Evolutionary conservation across 495 filamentous ascomycete species (phyloP).

Genomic region (Talaromyces wortmannii): DNA sequence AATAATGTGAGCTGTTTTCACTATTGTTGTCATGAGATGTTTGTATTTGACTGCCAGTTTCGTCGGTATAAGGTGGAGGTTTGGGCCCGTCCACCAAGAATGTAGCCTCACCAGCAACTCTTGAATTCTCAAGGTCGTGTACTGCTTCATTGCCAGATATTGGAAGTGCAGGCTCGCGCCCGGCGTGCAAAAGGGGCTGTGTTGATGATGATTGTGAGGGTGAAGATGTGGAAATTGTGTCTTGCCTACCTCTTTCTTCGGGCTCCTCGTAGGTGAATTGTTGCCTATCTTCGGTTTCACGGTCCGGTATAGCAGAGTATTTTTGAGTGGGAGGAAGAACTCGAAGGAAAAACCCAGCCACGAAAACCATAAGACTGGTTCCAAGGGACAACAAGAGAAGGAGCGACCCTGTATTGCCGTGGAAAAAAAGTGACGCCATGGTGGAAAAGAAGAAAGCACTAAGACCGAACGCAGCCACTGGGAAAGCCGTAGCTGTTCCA

Average conservation of each 20-base stretch:
- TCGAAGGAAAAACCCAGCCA: conserved; percentile 74
- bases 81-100: conserved; percentile 69
- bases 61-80: conserved; percentile 30
- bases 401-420: conserved; percentile 73
- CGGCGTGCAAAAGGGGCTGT: background rate
- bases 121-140: conserved; percentile 16
- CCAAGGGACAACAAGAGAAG: conserved; percentile 73
- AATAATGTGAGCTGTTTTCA: conserved; percentile 50
- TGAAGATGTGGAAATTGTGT: conserved; percentile 21
- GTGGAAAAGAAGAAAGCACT: conserved; percentile 95
- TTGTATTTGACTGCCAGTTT: conserved; percentile 19
- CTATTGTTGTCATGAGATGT: conserved; percentile 31
- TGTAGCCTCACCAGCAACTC: conserved; percentile 65
- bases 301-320: conserved; percentile 60
- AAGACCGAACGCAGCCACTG: conserved; percentile 84
- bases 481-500: conserved; percentile 91
- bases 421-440: conserved; percentile 70
- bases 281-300: conserved; percentile 22
- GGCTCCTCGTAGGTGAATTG: conserved; percentile 19
- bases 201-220: conserved; percentile 14
- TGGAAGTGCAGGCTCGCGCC: conserved; percentile 21
- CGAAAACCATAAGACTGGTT: conserved; percentile 67
- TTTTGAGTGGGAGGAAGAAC: conserved; percentile 56
- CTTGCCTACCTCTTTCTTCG: conserved; percentile 65
- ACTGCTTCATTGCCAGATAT: conserved; percentile 26